Evolutionary conservation across 306 rosid species (phyloP), one percentile per base, ranked within the genome.

Genomic region (Quercus cerris): DNA sequence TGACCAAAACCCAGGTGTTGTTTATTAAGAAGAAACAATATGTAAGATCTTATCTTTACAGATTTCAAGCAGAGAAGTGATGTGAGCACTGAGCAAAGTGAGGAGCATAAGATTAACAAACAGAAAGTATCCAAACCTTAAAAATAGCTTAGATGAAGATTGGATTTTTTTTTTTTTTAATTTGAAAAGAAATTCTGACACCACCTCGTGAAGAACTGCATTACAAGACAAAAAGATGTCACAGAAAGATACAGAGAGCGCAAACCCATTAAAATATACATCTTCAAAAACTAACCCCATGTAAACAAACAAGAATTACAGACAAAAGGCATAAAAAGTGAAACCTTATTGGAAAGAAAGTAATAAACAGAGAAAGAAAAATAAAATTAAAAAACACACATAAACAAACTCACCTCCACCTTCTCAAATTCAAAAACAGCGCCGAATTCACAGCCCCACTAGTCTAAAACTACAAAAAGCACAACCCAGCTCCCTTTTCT

Each of bases 151-250:
- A 83, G 90, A 77, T 85, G 85, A 90, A 89, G 84, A 75, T 70
- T 25, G 81, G 63, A 44, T 79, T 78, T 82, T 82, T 71, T 76
- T 67, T 33, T 68, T 46, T 46, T 46, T 46, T 46, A 44, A 78
- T 67, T 75, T 63, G 49, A 87, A 87, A 87, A 44, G 31, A 92
- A 83, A 73, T 72, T 90, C 99, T 91, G 99, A 96, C 99, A 96
- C 33, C 75, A 75, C 86, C 99, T 91, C 99, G 98, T 96, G 99
- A 93, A 87, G 85, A 90, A 90, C 87, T 87, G 93, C 87, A 85
- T 96, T 96, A 93, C 78, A 90, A n/a, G 99, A 96, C 99, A 93
- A 96, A 90, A 89, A 86, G 86, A 83, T 77, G 94, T 83, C 91
- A 83, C 89, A 90, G 87, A 90, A 87, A 85, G 82, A 84, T 74